Conservation (phyloP, 2,329 filamentous ascomycete species). For the Lizonia empirigonia region DNA sequence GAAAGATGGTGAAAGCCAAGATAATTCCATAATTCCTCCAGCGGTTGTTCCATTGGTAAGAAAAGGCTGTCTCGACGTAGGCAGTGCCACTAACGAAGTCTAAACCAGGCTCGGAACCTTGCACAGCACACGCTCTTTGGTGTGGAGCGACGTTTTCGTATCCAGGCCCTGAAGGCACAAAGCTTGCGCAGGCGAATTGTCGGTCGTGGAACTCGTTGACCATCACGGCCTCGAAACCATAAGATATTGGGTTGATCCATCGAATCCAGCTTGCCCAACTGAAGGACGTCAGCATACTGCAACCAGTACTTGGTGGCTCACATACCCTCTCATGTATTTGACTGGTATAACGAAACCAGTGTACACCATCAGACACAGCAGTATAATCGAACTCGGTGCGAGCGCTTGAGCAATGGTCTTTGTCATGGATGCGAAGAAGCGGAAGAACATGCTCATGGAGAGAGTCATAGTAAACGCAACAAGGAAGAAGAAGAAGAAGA, state of each 20-base stretch:
- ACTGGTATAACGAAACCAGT: conserved; percentile 72
- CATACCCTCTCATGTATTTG: conserved; percentile 56
- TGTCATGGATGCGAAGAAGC: conserved; percentile 74
- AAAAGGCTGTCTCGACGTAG: conserved; percentile 33
- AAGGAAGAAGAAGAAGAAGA: conserved; percentile 83
- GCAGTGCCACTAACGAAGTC: conserved; percentile 45
- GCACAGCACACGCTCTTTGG: conserved; percentile 43
- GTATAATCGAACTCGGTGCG: conserved; percentile 59
- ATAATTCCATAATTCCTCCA: conserved; percentile 70
- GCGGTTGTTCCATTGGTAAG: conserved; percentile 46
- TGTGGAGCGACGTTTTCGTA: conserved; percentile 37
- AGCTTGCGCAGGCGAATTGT: conserved; percentile 34
- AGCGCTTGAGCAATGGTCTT: conserved; percentile 65
- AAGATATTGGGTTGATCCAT: conserved; percentile 76
- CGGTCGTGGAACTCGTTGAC: conserved; percentile 66
- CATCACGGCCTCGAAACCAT: conserved; percentile 77
- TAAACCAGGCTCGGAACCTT: conserved; percentile 45
- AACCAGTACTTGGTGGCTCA: not conserved
- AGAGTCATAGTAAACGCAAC: conserved; percentile 61
- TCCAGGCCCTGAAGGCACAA: conserved; percentile 48
- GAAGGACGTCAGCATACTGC: conserved; percentile 1
- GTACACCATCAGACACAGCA: conserved; percentile 65
- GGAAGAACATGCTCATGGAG: conserved; percentile 82
- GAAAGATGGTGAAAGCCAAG: conserved; percentile 64
- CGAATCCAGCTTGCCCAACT: conserved; percentile 56